These are phyloP conservation scores for barrel medic (Medicago truncatula) DNA, from an alignment of 306 rosid species.

Conservation along the genomic window DNA sequence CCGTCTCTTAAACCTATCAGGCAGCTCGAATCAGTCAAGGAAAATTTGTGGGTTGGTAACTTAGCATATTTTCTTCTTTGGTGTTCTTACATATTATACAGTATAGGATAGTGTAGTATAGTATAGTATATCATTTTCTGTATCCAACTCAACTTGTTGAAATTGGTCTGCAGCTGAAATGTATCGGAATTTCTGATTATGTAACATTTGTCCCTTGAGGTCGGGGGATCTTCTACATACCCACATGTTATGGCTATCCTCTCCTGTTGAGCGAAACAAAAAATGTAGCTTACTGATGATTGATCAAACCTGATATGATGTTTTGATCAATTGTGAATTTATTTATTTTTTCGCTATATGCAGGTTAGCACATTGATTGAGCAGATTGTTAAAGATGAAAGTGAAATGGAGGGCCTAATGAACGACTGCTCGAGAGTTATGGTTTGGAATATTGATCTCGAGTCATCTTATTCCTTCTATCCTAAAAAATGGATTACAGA, in stretches of 20 bases:
- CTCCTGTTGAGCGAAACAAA: not conserved
- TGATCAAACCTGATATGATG: slow-evolving; percentile 12
- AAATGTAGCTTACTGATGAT: not conserved
- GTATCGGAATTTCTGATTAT: slow-evolving; percentile 19
- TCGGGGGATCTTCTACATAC: not conserved
- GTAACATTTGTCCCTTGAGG: not conserved
- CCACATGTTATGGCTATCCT: not conserved
- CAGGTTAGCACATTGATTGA: slow-evolving; percentile 83
- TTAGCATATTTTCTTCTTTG: slow-evolving; percentile 32
- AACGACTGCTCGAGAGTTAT: slow-evolving; percentile 69
- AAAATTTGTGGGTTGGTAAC: slow-evolving; percentile 66
- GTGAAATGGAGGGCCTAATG: slow-evolving; percentile 84
- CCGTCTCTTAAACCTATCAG: slow-evolving; percentile 74
- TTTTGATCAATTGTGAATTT: slow-evolving; percentile 30
- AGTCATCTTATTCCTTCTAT: slow-evolving; percentile 55
- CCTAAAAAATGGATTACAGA: slow-evolving; percentile 67
- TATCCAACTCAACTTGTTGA: slow-evolving; percentile 10
- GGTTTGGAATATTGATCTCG: slow-evolving; percentile 75
- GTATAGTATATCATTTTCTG: slow-evolving; percentile 8
- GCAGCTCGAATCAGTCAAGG: slow-evolving; percentile 66
- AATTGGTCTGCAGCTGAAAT: not conserved
- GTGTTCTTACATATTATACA: slow-evolving; percentile 2
- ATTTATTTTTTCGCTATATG: slow-evolving; percentile 38
- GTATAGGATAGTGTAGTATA: no score
- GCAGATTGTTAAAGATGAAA: slow-evolving; percentile 88